Base-by-base conservation (phyloP, 768 basidiomycete species). In the Rhodosporidiobolus odoratus region DNA sequence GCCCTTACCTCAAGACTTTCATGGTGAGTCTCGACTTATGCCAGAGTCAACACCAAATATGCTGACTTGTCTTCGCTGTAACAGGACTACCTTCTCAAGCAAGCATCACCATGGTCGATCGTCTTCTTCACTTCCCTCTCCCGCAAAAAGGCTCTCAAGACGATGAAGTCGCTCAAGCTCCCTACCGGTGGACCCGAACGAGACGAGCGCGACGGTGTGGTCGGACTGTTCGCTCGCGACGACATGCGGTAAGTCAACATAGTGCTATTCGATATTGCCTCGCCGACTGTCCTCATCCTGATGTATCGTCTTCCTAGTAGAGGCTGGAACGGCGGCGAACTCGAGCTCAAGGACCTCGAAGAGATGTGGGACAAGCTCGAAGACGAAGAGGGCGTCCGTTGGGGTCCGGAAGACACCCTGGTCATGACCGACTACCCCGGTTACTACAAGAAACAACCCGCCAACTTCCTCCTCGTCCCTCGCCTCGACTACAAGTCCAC, bases 101-200 rank as follows among this genome's bases (percentile, higher is more conserved):
- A 30, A 4, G 16, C 60, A 7, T 57, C 45, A 15, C 66, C 66
- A 2, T 72, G 66, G 66, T 48, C 30, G 12, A 40, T 72, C 62
- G 52, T 54, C 34, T 72, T 72, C 66, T 72, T 53, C 58, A 40
- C 66, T 15, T 47, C 53, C 7, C 57, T 64, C 38, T 34, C 66
- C 12, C 62, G 66, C 52, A 41, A 68, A 43, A 38, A 54, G 10
- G 71, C 66, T 1, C 41, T 68, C 30, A 32, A 50, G 53, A 60
- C 45, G 30, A 47, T 72, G 34, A 56, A 63, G 45, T 34, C 47
- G 54, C 66, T 72, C 57, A 67, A 67, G 43, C 38, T 67, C 2
- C 71, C 71, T n/a, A 72, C 71, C 16, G 71, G 71, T 16, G 71
- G 71, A 2, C 71, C 71, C 16, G 71, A 72, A 45, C 45, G 57